Evolutionary conservation across 1,139 yeast genomes (phyloP).

Genomic region (Pneumocystis murina): DNA sequence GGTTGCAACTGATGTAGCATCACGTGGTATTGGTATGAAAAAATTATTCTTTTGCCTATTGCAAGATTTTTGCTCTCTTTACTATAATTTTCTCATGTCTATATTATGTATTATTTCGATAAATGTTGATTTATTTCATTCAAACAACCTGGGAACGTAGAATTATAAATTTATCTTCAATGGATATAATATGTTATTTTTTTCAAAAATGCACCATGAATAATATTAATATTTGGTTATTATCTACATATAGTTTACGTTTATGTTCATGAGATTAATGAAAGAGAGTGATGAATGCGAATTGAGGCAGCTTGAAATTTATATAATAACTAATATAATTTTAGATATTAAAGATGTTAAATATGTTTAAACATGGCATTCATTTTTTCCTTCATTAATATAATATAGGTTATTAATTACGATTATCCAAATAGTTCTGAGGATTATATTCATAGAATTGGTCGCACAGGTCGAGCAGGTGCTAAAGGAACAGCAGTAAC

Average conservation of each 20-base stretch:
- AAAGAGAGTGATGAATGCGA: background rate
- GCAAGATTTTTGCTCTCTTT: constrained; percentile 3
- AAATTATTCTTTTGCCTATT: constrained; percentile 18
- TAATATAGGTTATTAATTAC: constrained; percentile 46
- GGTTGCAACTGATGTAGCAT: constrained; percentile 99
- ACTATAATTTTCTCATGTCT: constrained; percentile 4
- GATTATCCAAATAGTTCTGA: constrained; percentile 98
- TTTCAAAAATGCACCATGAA: background rate
- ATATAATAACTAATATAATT: constrained; percentile 16
- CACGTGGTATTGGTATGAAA: constrained; percentile 96
- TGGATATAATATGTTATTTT: background rate
- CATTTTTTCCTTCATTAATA: background rate
- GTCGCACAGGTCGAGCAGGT: constrained; percentile 99
- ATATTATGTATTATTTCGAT: background rate
- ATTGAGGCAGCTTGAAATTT: background rate
- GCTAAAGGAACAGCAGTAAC: constrained; percentile 90
- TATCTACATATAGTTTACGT: background rate
- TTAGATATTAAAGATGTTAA: constrained; percentile 93
- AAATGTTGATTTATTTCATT: background rate
- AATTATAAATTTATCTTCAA: background rate
- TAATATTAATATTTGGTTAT: background rate
- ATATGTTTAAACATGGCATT: constrained; percentile 29
- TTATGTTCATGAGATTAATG: background rate
- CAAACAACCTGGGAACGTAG: background rate
- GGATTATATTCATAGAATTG: constrained; percentile 88